Conservation (phyloP, 192 early-diverging fungal genomes). For the Coemansia sp. region DNA sequence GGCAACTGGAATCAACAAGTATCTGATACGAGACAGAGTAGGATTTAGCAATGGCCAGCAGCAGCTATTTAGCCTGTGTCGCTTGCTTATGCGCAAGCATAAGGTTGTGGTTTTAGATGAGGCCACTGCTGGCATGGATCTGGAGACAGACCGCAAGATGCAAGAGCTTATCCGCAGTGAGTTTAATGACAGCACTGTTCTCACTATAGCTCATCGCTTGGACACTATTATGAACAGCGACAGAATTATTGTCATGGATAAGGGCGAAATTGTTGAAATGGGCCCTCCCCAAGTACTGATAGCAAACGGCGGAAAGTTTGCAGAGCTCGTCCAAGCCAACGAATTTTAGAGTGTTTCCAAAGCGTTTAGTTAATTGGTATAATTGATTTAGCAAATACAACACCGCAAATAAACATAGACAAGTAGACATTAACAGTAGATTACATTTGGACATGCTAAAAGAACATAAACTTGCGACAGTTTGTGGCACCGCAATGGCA, state of each 20-base stretch:
- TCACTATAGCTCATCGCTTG: conserved; percentile 73
- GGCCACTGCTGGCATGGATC: conserved; percentile 66
- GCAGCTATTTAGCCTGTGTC: conserved; percentile 65
- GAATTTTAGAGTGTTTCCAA: background rate
- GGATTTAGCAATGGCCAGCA: conserved; percentile 56
- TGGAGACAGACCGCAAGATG: conserved; percentile 9
- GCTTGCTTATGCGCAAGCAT: conserved; percentile 58
- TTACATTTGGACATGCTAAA: background rate
- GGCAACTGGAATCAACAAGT: background rate
- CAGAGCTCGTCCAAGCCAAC: background rate
- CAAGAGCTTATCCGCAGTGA: conserved; percentile 50
- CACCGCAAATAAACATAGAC: background rate
- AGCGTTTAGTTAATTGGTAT: background rate
- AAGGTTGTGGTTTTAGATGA: conserved; percentile 67
- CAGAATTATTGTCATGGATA: conserved; percentile 58
- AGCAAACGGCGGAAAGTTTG: conserved; percentile 17
- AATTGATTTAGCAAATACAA: background rate
- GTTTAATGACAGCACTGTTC: conserved; percentile 51
- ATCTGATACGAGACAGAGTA: conserved; percentile 25
- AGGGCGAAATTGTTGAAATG: conserved; percentile 12
- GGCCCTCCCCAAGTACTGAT: conserved; percentile 18
- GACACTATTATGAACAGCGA: conserved; percentile 68
- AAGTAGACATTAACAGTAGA: background rate
- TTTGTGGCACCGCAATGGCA: conserved; percentile 30
- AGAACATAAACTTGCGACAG: conserved; percentile 31